Percentiles rank a stretch among this genome's conserved stretches.
Conservation (phyloP, 1,284 basidiomycete species). For the Rhodotorula sp. region DNA sequence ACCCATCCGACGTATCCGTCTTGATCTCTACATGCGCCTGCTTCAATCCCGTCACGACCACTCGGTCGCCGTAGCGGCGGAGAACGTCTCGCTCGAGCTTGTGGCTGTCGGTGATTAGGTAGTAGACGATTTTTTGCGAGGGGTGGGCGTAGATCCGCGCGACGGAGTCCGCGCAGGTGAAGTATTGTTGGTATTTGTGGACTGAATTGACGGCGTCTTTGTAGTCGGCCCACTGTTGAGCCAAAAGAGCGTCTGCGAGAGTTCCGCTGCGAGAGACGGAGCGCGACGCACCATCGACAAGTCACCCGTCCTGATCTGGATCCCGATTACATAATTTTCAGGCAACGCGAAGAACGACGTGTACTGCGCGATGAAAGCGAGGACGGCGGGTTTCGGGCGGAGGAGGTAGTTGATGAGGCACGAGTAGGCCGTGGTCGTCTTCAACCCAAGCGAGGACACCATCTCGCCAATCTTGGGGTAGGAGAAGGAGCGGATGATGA, state of each 20-base stretch:
- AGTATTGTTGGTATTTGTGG: slow-evolving; percentile 16
- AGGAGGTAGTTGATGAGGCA: slow-evolving; percentile 34
- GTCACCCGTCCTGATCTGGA: slow-evolving; percentile 35
- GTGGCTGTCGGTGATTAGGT: slow-evolving; percentile 29
- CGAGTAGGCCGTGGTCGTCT: slow-evolving; percentile 18
- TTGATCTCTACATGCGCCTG: slow-evolving; percentile 26
- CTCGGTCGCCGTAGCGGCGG: neutral
- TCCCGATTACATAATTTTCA: slow-evolving; percentile 23
- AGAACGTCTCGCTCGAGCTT: slow-evolving; percentile 21
- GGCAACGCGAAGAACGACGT: slow-evolving; percentile 27
- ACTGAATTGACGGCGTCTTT: slow-evolving; percentile 13
- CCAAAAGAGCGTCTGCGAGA: neutral
- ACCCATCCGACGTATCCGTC: neutral
- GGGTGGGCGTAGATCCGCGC: slow-evolving; percentile 21
- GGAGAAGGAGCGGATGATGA: slow-evolving; percentile 21
- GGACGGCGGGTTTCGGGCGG: slow-evolving; percentile 28
- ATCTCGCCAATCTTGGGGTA: slow-evolving; percentile 8
- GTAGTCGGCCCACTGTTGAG: neutral
- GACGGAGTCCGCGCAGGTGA: slow-evolving; percentile 25
- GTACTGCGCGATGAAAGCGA: slow-evolving; percentile 28
- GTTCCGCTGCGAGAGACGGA: no score
- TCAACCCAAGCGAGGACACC: slow-evolving; percentile 13
- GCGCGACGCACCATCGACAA: slow-evolving; percentile 12
- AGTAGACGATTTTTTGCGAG: slow-evolving; percentile 25
- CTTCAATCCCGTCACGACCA: slow-evolving; percentile 30